phyloP scores from a whole-genome alignment of 495 filamentous ascomycete genomes.

The Penicillium canariense region DNA sequence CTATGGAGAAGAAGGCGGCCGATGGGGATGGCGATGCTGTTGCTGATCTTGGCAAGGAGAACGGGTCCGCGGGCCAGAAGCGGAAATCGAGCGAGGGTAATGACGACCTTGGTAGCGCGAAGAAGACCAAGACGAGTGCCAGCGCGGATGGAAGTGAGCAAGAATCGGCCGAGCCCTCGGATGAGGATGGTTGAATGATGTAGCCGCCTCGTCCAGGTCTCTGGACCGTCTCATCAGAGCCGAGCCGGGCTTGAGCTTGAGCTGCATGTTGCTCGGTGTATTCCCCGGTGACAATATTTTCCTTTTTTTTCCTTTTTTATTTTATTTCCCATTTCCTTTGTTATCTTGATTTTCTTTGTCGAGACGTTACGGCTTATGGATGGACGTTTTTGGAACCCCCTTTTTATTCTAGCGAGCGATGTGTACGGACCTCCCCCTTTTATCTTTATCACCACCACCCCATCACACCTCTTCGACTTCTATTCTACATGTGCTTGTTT shows the following conservation, averaged over 20 bases:
- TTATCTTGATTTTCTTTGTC: constrained; percentile 22
- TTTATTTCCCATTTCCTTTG: constrained; percentile 15
- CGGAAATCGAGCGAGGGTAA: constrained; percentile 50
- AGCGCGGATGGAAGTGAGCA: constrained; percentile 50
- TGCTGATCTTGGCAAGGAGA: constrained; percentile 37
- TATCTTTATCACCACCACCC: constrained; percentile 1
- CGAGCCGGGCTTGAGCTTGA: not conserved
- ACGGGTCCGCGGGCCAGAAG: constrained; percentile 41
- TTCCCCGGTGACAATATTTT: not conserved
- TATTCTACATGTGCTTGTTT: constrained; percentile 9
- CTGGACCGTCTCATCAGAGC: not conserved
- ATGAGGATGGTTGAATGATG: constrained; percentile 47
- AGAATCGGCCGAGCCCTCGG: constrained; percentile 47
- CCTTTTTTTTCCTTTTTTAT: constrained; percentile 11
- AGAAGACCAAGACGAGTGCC: constrained; percentile 49
- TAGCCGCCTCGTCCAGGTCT: not conserved
- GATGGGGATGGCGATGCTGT: constrained; percentile 28
- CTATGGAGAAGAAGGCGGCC: constrained; percentile 64
- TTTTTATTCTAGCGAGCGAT: constrained; percentile 42
- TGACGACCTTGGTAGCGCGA: constrained; percentile 41
- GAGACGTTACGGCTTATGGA: constrained; percentile 33
- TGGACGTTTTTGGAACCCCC: constrained; percentile 30
- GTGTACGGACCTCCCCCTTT: constrained; percentile 26
- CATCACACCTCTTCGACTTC: constrained; percentile 12
- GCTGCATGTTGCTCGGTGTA: not conserved